A percentile compares a stretch with the other conserved stretches of the same genome.
Conservation (phyloP, 2,329 filamentous ascomycete species). For the Hansfordia pulvinata region DNA sequence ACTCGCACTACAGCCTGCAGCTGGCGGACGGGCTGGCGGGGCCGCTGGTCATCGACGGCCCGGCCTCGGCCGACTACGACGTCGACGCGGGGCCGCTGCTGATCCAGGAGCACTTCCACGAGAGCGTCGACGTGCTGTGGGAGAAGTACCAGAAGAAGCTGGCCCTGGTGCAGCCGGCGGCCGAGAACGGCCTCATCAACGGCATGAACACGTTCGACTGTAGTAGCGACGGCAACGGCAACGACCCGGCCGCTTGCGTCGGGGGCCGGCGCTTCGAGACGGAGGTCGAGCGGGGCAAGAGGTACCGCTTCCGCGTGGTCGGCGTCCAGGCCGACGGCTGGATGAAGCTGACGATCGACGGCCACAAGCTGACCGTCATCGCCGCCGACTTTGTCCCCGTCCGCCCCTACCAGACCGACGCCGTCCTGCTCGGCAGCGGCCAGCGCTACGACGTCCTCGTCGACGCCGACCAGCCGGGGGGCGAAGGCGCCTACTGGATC, state of each 20-base stretch:
- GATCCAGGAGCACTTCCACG: slow-evolving; percentile 15
- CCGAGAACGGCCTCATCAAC: slow-evolving; percentile 15
- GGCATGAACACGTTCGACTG: slow-evolving; percentile 12
- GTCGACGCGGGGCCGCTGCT: slow-evolving; percentile 14
- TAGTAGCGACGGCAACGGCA: slow-evolving; percentile 2
- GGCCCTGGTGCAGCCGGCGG: slow-evolving; percentile 6
- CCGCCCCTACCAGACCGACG: neutral
- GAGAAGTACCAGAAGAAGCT: slow-evolving; percentile 8
- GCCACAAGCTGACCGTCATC: slow-evolving; percentile 1
- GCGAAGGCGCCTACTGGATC: slow-evolving; percentile 7
- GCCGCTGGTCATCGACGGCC: slow-evolving; percentile 6
- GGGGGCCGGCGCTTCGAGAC: slow-evolving; percentile 10
- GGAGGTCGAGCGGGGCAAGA: slow-evolving; percentile 18
- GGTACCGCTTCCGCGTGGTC: slow-evolving; percentile 24
- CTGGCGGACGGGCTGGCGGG: slow-evolving; percentile 5
- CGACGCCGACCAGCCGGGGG: slow-evolving; percentile 11
- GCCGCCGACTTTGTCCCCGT: neutral
- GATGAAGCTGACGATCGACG: slow-evolving; percentile 16
- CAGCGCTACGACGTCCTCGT: slow-evolving; percentile 26
- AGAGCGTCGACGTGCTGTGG: slow-evolving; percentile 10
- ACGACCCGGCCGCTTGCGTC: too few relatives aligned
- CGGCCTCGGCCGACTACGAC: slow-evolving; percentile 5
- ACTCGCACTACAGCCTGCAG: slow-evolving; percentile 6
- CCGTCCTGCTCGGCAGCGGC: slow-evolving; percentile 11
- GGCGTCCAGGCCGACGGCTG: slow-evolving; percentile 26